Conservation (phyloP, 176 grass and related monocot genomes). For the Cenchrus fungigraminus region DNA sequence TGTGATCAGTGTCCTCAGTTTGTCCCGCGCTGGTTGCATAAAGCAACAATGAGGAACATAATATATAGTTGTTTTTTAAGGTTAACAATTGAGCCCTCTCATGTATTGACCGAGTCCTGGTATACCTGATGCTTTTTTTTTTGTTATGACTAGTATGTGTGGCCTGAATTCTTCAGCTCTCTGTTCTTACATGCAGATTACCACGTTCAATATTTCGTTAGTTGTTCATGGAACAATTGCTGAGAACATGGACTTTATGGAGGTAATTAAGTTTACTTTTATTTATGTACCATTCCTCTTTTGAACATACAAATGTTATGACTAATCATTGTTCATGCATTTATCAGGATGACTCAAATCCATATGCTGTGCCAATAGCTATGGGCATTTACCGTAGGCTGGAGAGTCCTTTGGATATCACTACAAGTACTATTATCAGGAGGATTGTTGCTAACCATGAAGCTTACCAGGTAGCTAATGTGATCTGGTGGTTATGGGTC, state of each 20-base stretch:
- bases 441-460: conserved; percentile 97
- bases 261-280: conserved; percentile 44
- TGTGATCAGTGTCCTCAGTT: conserved; percentile 11
- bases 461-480: conserved; percentile 76
- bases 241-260: conserved; percentile 80
- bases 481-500: conserved; percentile 8
- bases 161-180: too few species aligned
- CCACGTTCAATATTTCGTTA: conserved; percentile 80
- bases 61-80: neutral
- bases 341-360: conserved; percentile 81
- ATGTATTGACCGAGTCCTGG: neutral
- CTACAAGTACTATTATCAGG: conserved; percentile 96
- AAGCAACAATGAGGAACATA: neutral
- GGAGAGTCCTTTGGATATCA: conserved; percentile 82
- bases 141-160: neutral
- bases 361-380: conserved; percentile 80
- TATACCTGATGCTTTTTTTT: neutral
- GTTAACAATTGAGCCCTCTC: conserved; percentile 14
- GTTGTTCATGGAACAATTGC: conserved; percentile 82
- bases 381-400: conserved; percentile 67
- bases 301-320: too few species aligned
- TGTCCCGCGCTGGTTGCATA: neutral
- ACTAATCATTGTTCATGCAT: too few species aligned
- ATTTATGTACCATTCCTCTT: too few species aligned
- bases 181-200: conserved; percentile 59